Base-by-base conservation (phyloP, 192 early-diverging fungal genomes). In the Thamnidium elegans region DNA sequence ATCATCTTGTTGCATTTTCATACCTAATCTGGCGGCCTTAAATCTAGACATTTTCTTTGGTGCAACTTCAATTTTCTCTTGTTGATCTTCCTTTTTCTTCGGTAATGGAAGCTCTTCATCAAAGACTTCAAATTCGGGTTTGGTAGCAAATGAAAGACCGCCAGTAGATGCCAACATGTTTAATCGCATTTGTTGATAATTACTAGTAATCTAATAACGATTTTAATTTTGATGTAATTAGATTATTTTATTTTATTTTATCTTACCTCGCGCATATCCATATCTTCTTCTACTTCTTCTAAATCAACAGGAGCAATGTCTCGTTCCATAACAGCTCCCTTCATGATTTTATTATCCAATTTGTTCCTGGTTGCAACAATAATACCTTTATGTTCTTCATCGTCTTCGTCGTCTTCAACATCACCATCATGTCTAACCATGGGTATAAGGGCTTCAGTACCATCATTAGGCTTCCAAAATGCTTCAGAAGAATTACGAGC, bases 211-310 rank as follows among this genome's bases (percentile, higher is more conserved):
- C 71, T 73, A 54, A 26, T 26, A 1, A 3, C 3, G 26, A 26
- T 2, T 26, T 26, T 26, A 26, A 26, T 26, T 26, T 54, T 4
- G 23, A 31, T 45, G 3, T 20, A 19, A 2, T 23, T 34, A 46
- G 21, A 1, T 21, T 65, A 34, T 66, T 30, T 34, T 19, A 47
- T n/a, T 39, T 43, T 20, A n/a, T 65, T 7, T 47, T 15, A 4
- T 17, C 17, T 67, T 76, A 78, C 80, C 59, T 83, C 78, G 52
- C 67, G 61, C 42, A 78, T 58, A 39, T 80, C 59, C 81, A 83
- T 80, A 31, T 83, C 76, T 7, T 79, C 76, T 47, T 80, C 78
- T 4, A 78, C 58, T 43, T 74, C 73, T 11, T 83, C 81, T 48
- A 76, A 53, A 34, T 83, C 70, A 19, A 80, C 64, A n/a, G 71